These are phyloP conservation scores for Saturnispora saitoi DNA, from an alignment of 805 yeast genomes.

Conservation along the genomic window DNA sequence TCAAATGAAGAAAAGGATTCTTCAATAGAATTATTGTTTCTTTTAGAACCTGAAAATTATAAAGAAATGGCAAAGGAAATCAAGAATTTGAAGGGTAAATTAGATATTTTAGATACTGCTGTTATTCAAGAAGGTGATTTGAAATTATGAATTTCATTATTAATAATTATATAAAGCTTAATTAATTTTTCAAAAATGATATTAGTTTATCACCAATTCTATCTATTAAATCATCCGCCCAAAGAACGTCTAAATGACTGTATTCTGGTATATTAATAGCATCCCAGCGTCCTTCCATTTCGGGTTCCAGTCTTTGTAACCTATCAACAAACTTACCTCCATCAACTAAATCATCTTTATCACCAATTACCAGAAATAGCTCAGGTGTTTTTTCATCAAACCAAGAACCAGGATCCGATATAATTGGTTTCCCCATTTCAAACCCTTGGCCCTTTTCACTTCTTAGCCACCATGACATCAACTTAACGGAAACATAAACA, in stretches of 20 bases:
- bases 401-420: slow-evolving; percentile 50
- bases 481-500: slow-evolving; percentile 64
- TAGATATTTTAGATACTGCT: slow-evolving; percentile 34
- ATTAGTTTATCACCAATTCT: slow-evolving; percentile 49
- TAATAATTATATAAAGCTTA: neutral
- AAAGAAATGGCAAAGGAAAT: slow-evolving; percentile 33
- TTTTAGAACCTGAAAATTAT: slow-evolving; percentile 21
- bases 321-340: slow-evolving; percentile 61
- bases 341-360: slow-evolving; percentile 67
- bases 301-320: slow-evolving; percentile 49
- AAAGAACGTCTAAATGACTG: slow-evolving; percentile 82
- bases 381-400: slow-evolving; percentile 45
- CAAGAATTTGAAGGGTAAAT: slow-evolving; percentile 33
- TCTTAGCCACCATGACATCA: slow-evolving; percentile 89
- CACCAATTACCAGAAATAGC: slow-evolving; percentile 62
- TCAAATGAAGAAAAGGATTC: slow-evolving; percentile 11
- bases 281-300: slow-evolving; percentile 29
- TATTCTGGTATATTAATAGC: slow-evolving; percentile 48
- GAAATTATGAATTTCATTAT: slow-evolving; percentile 1
- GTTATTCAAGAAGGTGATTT: slow-evolving; percentile 20
- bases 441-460: slow-evolving; percentile 41
- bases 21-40: slow-evolving; percentile 13
- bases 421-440: slow-evolving; percentile 36
- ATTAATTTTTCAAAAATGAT: slow-evolving; percentile 21
- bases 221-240: slow-evolving; percentile 76